A percentile compares a stretch with the other conserved stretches of the same genome.
Evolutionary conservation across 192 early-diverging fungal species (phyloP).

Genomic region (Umbelopsis ramanniana): DNA sequence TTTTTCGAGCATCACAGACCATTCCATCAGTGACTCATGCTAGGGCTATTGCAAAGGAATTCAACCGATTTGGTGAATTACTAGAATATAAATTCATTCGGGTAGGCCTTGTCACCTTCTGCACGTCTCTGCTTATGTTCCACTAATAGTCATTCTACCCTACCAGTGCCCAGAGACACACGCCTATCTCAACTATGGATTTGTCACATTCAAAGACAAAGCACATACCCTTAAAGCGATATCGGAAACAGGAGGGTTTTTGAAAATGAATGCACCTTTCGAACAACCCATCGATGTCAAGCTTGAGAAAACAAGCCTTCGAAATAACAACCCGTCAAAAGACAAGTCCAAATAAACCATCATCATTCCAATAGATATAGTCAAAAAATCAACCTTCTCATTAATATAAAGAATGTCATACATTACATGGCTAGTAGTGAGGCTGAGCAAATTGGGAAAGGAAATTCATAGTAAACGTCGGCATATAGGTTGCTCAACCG

Average conservation of each 20-base stretch:
- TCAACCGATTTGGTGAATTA: constrained; percentile 34
- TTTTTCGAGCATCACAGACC: constrained; percentile 21
- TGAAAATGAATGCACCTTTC: constrained; percentile 17
- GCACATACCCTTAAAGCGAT: constrained; percentile 30
- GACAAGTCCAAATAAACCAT: background rate
- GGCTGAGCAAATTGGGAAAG: constrained; percentile 11
- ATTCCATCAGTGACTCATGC: constrained; percentile 26
- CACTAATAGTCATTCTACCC: background rate
- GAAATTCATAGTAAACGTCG: background rate
- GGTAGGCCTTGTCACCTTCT: constrained; percentile 9
- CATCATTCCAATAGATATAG: constrained; percentile 19
- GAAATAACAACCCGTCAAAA: constrained; percentile 4
- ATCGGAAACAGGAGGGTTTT: constrained; percentile 20
- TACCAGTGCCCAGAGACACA: constrained; percentile 36
- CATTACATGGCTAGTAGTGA: constrained; percentile 3
- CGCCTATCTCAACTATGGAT: constrained; percentile 34
- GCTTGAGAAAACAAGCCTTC: background rate
- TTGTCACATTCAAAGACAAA: constrained; percentile 32
- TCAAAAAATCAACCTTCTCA: constrained; percentile 17
- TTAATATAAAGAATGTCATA: constrained; percentile 28
- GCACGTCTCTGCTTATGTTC: too few species aligned
- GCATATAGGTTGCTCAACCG: constrained; percentile 33
- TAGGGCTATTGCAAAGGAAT: constrained; percentile 29
- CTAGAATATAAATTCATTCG: constrained; percentile 41
- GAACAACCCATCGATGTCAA: constrained; percentile 13